These are phyloP conservation scores for Tripterygium wilfordii DNA, from an alignment of 177 flowering plant genomes.

Conservation along the genomic window DNA sequence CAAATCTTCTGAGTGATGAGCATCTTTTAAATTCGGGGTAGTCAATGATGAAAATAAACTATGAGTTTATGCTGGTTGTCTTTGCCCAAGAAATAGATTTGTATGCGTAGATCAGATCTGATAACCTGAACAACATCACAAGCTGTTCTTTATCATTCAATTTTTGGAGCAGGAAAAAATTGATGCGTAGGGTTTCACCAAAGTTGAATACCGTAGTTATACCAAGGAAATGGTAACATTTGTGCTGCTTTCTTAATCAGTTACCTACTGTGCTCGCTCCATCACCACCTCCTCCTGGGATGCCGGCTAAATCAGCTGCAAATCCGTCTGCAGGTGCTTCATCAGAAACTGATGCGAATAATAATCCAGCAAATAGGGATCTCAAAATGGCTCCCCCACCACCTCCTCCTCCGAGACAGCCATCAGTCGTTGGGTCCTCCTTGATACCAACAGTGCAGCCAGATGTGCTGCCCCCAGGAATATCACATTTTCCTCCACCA, in stretches of 20 bases:
- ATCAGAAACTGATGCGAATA: slow-evolving; percentile 37
- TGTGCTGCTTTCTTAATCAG: slow-evolving; percentile 26
- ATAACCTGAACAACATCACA: too few species aligned
- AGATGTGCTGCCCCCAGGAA: slow-evolving; percentile 84
- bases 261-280: slow-evolving; percentile 44
- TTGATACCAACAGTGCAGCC: slow-evolving; percentile 48
- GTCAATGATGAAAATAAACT: too few species aligned
- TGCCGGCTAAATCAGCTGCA: slow-evolving; percentile 34
- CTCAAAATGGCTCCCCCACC: slow-evolving; percentile 58
- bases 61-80: too few species aligned
- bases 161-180: too few species aligned
- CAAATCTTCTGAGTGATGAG: too few species aligned
- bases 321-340: slow-evolving; percentile 40
- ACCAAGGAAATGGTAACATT: slow-evolving; percentile 1
- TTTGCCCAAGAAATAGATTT: too few species aligned
- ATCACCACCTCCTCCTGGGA: slow-evolving; percentile 83
- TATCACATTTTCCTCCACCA: slow-evolving; percentile 72
- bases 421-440: slow-evolving; percentile 39
- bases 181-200: too few species aligned
- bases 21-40: too few species aligned
- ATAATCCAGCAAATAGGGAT: slow-evolving; percentile 35
- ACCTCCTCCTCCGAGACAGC: slow-evolving; percentile 59
- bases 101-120: too few species aligned
- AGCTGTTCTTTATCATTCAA: too few species aligned
- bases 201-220: too few species aligned